Base-by-base conservation (phyloP, 2,329 filamentous ascomycete species). In the Nothomitra cinnamomea region DNA sequence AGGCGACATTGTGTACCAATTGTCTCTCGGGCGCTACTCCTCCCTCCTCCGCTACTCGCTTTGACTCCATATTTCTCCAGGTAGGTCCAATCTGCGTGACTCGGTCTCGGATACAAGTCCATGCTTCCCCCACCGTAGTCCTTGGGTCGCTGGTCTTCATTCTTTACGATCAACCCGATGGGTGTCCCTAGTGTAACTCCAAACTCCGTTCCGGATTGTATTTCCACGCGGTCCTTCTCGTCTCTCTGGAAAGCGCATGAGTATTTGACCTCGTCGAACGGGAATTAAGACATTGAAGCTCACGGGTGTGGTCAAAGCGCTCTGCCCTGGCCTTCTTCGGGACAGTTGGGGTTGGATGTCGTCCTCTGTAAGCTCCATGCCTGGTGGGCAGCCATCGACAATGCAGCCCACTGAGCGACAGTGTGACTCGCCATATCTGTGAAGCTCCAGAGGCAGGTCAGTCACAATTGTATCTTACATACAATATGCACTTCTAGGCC, bases 271-370 rank as follows among this genome's bases (percentile, higher is more conserved):
- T 10, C 15, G 22, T 41, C 8, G 49, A 10, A 15, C 17, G 6
- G 3, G 2, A 3, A 22, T 15, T 38, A 15, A 12, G 17, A 6
- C 12, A 12, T 1, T 2, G 10, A 15, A 54, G 15, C 53, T 28
- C 53, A 55, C 53, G 24, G 90, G 90, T 1, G 92, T 96, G 1
- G 88, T 94, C 63, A 96, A 84, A 58, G 82, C 80, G 60, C 81
- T 87, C 70, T 98, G 90, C 45, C 90, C 90, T 3, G 90, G 90
- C 56, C 90, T 79, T 57, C 90, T 79, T 59, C 90, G 83, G 58
- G 84, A 94, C 79, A 96, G 86, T 71, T 95, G 88, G 50, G 88
- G 88, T 70, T 98, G 90, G 65, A 96, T 94, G 64, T 94, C 87
- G 53, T 73, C 75, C 69, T 95, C 89, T 57, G 79, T 84, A 67